Base-by-base conservation (phyloP, 441 rosid genomes). In the Cnidoscolus chayamansa region DNA sequence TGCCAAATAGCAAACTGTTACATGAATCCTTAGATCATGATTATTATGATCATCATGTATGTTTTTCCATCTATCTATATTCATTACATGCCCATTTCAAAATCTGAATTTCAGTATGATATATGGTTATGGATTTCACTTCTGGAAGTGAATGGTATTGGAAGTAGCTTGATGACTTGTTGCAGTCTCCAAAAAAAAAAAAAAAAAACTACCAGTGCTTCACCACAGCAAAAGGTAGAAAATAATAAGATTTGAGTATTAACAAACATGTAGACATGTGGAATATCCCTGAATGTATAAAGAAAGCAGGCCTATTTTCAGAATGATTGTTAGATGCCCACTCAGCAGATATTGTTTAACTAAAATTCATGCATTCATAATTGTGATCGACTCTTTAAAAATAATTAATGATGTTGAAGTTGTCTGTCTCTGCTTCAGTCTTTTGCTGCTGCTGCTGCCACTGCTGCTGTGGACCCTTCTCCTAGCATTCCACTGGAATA, bases 391-490 rank as follows among this genome's bases (percentile, higher is more conserved):
- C 59, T 25, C 30, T 25, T 40, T 17, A 20, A 50, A 47, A 59
- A 16, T 15, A 9, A 30, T 54, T 63, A 2, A 58, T 40, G 16
- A 35, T 64, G 32, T 31, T 32, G 56, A 77, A 19, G 47, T 71
- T 64, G 6, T 50, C 58, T 75, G 48, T 58, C 45, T 72, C 37
- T 65, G 58, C 32, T 72, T 76, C 80, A 88, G 88, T 77, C 88
- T 78, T 81, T 71, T 65, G 84, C 78, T 71, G 77, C 77, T 63
- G 79, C 82, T 67, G 64, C 67, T 76, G 87, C 54, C 61, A 65
- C 81, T 55, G 76, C 77, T 69, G 80, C 81, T 74, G 73, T 71
- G 74, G 90, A 79, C 77, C 83, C 83, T 74, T 77, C 75, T 35
- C 65, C 64, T 72, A 59, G 48, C 76, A 84, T 71, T 73, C 63